phyloP scores from a whole-genome alignment of 2,329 filamentous ascomycete species.

The Harringtonia aguacate region DNA sequence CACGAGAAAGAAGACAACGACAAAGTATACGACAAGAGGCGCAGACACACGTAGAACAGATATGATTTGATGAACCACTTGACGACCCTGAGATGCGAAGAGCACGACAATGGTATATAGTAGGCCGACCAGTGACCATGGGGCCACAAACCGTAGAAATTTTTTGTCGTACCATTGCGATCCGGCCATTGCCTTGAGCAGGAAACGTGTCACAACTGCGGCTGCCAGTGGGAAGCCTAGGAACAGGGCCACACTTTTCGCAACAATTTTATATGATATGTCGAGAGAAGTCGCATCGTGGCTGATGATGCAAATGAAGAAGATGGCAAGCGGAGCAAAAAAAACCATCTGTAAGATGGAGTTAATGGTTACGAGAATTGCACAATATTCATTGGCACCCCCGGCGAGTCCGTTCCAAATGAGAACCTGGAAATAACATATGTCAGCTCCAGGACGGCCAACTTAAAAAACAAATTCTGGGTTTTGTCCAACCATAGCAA shows the following conservation, averaged over 20 bases:
- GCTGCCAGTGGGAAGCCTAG: conserved; percentile 74
- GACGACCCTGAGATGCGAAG: conserved; percentile 69
- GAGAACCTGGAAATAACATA: conserved; percentile 23
- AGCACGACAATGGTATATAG: conserved; percentile 80
- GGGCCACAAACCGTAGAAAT: conserved; percentile 61
- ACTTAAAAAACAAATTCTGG: conserved; percentile 23
- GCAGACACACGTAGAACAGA: conserved; percentile 73
- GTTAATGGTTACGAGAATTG: conserved; percentile 66
- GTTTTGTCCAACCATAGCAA: conserved; percentile 81
- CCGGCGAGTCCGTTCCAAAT: conserved; percentile 65
- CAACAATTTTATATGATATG: conserved; percentile 55
- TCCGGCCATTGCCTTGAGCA: conserved; percentile 42
- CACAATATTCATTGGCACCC: conserved; percentile 74
- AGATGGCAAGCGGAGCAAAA: conserved; percentile 57
- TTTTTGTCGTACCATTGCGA: conserved; percentile 52
- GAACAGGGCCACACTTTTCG: conserved; percentile 74
- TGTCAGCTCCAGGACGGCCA: not conserved
- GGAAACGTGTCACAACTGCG: conserved; percentile 64
- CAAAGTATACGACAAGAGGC: conserved; percentile 73
- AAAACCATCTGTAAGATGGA: conserved; percentile 65
- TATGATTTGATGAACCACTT: conserved; percentile 73
- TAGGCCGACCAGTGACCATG: conserved; percentile 71
- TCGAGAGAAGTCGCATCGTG: conserved; percentile 21
- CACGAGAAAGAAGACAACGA: conserved; percentile 61
- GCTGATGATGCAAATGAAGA: conserved; percentile 63